Conservation (phyloP, 192 early-diverging fungal genomes). For the Umbelopsis sp. region DNA sequence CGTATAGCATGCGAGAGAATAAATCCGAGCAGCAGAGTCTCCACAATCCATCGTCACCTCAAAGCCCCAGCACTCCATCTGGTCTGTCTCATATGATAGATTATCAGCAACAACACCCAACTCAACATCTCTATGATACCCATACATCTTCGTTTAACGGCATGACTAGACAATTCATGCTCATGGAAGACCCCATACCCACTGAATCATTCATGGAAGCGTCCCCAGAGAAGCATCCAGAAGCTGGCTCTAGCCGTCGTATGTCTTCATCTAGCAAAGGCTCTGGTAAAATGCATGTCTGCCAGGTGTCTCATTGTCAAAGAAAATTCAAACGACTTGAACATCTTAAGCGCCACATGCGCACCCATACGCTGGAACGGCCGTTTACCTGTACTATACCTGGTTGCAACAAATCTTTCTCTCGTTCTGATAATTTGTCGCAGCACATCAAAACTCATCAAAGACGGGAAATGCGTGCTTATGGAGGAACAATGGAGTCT, state of each 20-base stretch:
- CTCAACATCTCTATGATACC: conserved; percentile 15
- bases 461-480: conserved; percentile 28
- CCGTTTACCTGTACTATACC: conserved; percentile 60
- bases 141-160: background rate
- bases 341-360: conserved; percentile 79
- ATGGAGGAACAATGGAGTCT: background rate
- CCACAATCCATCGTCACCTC: conserved; percentile 7
- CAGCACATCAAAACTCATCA: conserved; percentile 58
- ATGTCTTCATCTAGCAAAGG: conserved; percentile 1
- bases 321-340: conserved; percentile 76
- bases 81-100: conserved; percentile 8
- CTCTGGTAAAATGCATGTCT: conserved; percentile 30
- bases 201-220: conserved; percentile 3
- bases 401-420: conserved; percentile 63
- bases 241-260: background rate
- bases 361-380: conserved; percentile 65
- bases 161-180: conserved; percentile 11
- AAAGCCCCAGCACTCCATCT: conserved; percentile 14
- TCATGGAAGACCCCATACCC: conserved; percentile 14
- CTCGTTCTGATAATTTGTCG: conserved; percentile 64
- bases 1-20: conserved; percentile 1
- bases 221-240: background rate
- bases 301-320: conserved; percentile 40
- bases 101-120: conserved; percentile 8
- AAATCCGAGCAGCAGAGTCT: conserved; percentile 7